A percentile compares a stretch with the other conserved stretches of the same genome.
Conservation (phyloP, 2,329 filamentous ascomycete species). For the Colletotrichum lini region DNA sequence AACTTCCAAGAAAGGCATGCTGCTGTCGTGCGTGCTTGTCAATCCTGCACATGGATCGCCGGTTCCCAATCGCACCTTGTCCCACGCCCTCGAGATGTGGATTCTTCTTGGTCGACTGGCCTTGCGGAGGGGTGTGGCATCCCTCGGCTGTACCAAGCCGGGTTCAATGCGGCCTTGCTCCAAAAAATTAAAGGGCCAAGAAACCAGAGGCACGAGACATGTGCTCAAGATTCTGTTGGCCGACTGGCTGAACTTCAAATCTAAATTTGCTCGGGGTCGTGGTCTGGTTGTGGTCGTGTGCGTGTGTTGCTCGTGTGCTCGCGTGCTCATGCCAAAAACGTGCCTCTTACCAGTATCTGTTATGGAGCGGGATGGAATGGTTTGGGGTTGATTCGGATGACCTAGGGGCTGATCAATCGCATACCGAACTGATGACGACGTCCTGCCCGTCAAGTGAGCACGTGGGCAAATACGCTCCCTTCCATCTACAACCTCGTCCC, state of each 20-base stretch:
- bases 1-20: neutral
- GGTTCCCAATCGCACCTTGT: slow-evolving; percentile 1
- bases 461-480: slow-evolving; percentile 26
- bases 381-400: neutral
- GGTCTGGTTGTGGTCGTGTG: neutral
- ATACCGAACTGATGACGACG: slow-evolving; percentile 21
- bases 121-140: slow-evolving; percentile 4
- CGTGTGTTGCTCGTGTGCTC: neutral
- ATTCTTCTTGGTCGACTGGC: slow-evolving; percentile 16
- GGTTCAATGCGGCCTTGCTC: slow-evolving; percentile 15
- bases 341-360: slow-evolving; percentile 17
- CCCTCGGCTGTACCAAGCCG: neutral
- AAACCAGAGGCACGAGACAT: slow-evolving; percentile 37
- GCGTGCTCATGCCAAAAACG: neutral
- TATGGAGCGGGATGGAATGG: neutral
- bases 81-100: slow-evolving; percentile 31
- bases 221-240: slow-evolving; percentile 33
- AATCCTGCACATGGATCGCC: slow-evolving; percentile 31
- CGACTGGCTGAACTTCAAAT: neutral
- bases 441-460: slow-evolving; percentile 30
- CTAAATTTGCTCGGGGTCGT: neutral
- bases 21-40: slow-evolving; percentile 20
- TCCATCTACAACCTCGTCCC: neutral
- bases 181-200: neutral
- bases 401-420: slow-evolving; percentile 3